phyloP scores from a whole-genome alignment of 2,329 filamentous ascomycete genomes.

The Arthrobotrys iridis region DNA sequence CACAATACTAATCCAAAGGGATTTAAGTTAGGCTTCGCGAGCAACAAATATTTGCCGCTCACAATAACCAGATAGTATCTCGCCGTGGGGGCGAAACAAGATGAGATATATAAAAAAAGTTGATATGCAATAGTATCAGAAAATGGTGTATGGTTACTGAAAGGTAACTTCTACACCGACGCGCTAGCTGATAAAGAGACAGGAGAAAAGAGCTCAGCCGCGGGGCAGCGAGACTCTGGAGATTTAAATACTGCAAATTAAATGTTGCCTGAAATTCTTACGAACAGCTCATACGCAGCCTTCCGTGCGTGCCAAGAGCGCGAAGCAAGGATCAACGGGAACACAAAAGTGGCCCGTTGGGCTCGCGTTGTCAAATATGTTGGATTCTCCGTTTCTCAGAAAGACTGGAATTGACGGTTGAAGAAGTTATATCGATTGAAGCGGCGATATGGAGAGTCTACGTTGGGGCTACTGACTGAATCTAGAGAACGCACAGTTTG shows the following conservation, averaged over 20 bases:
- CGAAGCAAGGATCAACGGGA: constrained; percentile 1
- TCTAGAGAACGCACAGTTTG: background rate
- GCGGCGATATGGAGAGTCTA: background rate
- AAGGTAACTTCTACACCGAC: background rate
- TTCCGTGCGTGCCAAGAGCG: constrained; percentile 19
- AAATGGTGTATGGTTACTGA: background rate
- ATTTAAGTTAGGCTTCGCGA: constrained; percentile 1
- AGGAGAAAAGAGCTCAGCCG: constrained; percentile 1
- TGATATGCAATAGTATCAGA: background rate
- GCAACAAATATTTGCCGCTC: constrained; percentile 5
- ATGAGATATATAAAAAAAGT: background rate
- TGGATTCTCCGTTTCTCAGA: background rate
- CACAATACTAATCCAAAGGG: constrained; percentile 37
- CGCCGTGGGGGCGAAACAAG: background rate
- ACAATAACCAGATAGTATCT: background rate
- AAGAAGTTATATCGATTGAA: background rate
- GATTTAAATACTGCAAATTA: constrained; percentile 6
- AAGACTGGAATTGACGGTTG: background rate
- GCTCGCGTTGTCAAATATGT: constrained; percentile 21
- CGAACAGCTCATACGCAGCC: constrained; percentile 1
- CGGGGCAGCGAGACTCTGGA: constrained; percentile 35
- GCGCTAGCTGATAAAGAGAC: background rate
- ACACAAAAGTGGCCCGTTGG: background rate
- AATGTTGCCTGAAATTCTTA: constrained; percentile 33
- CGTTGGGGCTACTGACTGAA: background rate